A percentile compares a stretch with the other conserved stretches of the same genome.
phyloP scores from a whole-genome alignment of 1,284 basidiomycete species.

The Coriolopsis trogii region DNA sequence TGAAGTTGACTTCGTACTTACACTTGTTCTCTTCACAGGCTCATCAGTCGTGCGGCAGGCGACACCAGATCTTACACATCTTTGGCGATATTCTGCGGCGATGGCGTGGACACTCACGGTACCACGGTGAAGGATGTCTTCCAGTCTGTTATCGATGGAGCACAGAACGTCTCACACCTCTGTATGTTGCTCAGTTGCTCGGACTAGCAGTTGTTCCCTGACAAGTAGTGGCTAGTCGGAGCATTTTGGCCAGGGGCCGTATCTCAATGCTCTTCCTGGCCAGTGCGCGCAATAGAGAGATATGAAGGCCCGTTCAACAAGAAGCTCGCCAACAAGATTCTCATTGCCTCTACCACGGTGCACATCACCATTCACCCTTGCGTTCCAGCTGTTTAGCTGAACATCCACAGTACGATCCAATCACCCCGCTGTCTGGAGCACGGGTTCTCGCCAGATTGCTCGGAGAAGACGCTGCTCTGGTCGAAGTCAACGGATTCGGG shows the following conservation, averaged over 20 bases:
- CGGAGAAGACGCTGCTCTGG: conserved; percentile 18
- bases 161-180: conserved; percentile 20
- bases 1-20: not conserved
- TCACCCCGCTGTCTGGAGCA: conserved; percentile 25
- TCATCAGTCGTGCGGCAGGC: not conserved
- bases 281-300: conserved; percentile 26
- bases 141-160: conserved; percentile 13
- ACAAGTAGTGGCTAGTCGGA: conserved; percentile 7
- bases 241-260: conserved; percentile 4
- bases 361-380: not conserved
- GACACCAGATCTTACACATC: conserved; percentile 4
- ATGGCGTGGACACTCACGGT: conserved; percentile 16
- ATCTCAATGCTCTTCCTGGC: conserved; percentile 18
- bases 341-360: conserved; percentile 25
- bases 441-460: conserved; percentile 15
- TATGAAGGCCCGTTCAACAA: conserved; percentile 29
- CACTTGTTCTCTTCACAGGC: too few species aligned
- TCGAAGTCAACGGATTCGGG: conserved; percentile 26
- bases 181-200: conserved; percentile 14
- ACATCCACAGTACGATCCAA: conserved; percentile 18
- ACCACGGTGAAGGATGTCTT: conserved; percentile 22
- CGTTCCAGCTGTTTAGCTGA: not conserved
- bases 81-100: conserved; percentile 19
- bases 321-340: conserved; percentile 23
- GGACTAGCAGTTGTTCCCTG: not conserved